Evolutionary conservation across 2,329 filamentous ascomycete genomes (phyloP).

Genomic region (Botrytis squamosa): DNA sequence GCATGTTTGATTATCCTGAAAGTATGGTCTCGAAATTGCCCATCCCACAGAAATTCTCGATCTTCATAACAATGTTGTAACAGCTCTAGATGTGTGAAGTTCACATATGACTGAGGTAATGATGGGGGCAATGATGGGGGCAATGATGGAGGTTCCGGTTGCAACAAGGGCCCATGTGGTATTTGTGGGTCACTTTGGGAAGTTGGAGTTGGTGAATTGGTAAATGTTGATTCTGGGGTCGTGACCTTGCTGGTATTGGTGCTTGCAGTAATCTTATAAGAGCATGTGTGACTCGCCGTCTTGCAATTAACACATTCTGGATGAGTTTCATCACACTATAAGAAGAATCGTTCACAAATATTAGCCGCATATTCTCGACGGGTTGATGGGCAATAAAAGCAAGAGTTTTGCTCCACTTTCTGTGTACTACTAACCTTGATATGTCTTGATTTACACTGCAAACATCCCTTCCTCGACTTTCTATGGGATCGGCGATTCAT

Average conservation of each 20-base stretch:
- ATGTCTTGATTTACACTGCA: conserved; percentile 30
- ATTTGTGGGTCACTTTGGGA: not conserved
- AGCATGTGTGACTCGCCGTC: not conserved
- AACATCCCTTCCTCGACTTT: conserved; percentile 32
- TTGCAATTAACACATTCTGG: conserved; percentile 27
- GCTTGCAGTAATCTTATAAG: not conserved
- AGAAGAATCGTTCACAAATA: not conserved
- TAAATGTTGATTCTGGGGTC: not conserved
- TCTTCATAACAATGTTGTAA: conserved; percentile 26
- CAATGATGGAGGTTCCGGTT: not conserved
- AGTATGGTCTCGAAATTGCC: not conserved
- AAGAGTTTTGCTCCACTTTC: not conserved
- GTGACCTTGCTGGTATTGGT: not conserved
- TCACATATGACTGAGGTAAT: conserved; percentile 25
- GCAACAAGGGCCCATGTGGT: not conserved
- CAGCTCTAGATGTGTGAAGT: conserved; percentile 42
- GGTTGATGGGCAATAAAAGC: not conserved
- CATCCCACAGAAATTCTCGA: not conserved
- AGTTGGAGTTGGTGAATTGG: not conserved
- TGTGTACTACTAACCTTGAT: conserved; percentile 28
- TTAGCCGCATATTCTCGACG: not conserved
- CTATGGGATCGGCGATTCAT: conserved; percentile 28
- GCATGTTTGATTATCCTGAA: not conserved
- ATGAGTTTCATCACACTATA: conserved; percentile 32
- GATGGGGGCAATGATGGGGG: not conserved